Conservation (phyloP, 2,329 filamentous ascomycete genomes). For the Beauveria varroae region DNA sequence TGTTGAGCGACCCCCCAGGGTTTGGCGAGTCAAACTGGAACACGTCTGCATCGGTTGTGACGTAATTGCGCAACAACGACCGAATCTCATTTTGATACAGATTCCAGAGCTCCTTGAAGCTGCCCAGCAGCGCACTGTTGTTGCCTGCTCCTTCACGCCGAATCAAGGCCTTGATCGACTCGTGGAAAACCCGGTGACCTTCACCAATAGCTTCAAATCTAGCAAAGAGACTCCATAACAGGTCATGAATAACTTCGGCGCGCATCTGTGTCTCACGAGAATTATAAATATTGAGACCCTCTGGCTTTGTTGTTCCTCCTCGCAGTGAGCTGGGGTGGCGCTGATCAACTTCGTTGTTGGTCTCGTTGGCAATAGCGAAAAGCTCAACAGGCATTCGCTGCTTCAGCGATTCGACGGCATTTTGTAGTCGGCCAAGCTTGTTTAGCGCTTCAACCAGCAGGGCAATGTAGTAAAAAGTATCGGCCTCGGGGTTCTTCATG, state of each 20-base stretch:
- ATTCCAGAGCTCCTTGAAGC: constrained; percentile 97
- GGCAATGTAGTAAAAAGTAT: constrained; percentile 90
- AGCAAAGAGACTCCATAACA: constrained; percentile 86
- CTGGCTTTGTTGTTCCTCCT: constrained; percentile 44
- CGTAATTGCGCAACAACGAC: constrained; percentile 88
- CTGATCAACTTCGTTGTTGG: constrained; percentile 87
- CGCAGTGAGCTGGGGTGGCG: constrained; percentile 78
- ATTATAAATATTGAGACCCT: constrained; percentile 55
- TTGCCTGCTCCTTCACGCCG: constrained; percentile 67
- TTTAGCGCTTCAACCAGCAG: constrained; percentile 84
- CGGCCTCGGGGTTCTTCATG: constrained; percentile 85
- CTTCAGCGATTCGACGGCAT: constrained; percentile 83
- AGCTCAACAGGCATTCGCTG: constrained; percentile 89
- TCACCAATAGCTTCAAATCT: constrained; percentile 98
- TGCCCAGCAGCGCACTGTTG: constrained; percentile 63
- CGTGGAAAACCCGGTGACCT: constrained; percentile 87
- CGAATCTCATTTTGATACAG: constrained; percentile 96
- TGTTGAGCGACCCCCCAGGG: constrained; percentile 37
- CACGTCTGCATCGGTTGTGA: constrained; percentile 80
- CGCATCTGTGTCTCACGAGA: constrained; percentile 68
- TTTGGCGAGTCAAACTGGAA: constrained; percentile 54
- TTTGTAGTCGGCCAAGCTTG: constrained; percentile 77
- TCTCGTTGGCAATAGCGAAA: constrained; percentile 89
- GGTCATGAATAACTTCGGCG: constrained; percentile 80
- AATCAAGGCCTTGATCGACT: constrained; percentile 80